Evolutionary conservation across 441 rosid species (phyloP), one percentile per base, ranked within the genome.

Genomic region (Hura crepitans): DNA sequence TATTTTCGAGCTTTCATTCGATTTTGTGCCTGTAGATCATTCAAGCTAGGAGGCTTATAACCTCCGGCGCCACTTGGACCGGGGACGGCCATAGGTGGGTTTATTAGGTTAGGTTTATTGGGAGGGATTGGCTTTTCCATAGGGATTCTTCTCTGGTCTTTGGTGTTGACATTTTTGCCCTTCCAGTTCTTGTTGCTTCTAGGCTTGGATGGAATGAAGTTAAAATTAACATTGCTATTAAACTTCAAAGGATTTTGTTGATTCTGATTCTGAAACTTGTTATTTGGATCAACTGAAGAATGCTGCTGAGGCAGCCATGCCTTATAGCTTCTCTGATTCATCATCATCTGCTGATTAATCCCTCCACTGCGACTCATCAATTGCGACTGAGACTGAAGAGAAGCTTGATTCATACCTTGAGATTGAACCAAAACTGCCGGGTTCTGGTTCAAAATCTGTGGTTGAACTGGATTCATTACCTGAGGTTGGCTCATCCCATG

Each of bases 1-100:
- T 89, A 92, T 77, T 92, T 95, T 64, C 88, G 76, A 2, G 96
- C 87, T 68, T 92, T 92, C 39, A 87, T 67, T 37, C 94, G 74
- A 71, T 89, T 92, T 70, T 90, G 97, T 6, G 80, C 82, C 74
- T 90, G 97, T 27, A 95, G 79, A 74, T 95, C 99, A 20, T 87
- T 83, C 49, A 87, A 80, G 10, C 96, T 75, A 12, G 97, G 97
- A 1, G 99, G 97, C 70, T 86, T 80, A 74, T 94, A 95, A 20
- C 90, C 91, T 15, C 83, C 87, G 5, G 74, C 33, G 30, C 76
- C 78, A 60, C 68, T 70, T 2, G 76, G 81, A 9, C 65, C 62
- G 20, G 57, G 56, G 5, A 72, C 42, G 31, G 78, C 65, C 57
- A 61, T 49, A 35, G 62, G 68, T 11, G 83, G 37, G 58, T 72